Conservation (phyloP, 805 yeast genomes). For the Starmerella floris region DNA sequence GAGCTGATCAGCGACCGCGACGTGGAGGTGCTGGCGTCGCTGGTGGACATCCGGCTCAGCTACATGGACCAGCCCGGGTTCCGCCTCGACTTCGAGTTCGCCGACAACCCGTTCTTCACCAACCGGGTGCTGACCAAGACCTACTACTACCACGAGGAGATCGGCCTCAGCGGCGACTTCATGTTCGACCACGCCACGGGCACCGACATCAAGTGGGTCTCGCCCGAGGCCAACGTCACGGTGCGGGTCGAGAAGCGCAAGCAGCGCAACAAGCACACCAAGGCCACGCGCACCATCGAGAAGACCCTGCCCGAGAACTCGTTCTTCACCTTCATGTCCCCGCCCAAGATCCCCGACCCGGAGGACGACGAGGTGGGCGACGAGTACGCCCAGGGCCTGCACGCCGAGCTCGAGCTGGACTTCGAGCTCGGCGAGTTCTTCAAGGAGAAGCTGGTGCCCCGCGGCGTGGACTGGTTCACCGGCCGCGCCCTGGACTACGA, state of each 20-base stretch:
- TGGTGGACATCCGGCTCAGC: slow-evolving; percentile 61
- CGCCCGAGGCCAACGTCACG: slow-evolving; percentile 71
- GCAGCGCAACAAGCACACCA: slow-evolving; percentile 91
- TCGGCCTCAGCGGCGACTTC: slow-evolving; percentile 90
- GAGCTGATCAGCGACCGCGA: slow-evolving; percentile 85
- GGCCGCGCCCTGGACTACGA: slow-evolving; percentile 85
- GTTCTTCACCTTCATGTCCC: slow-evolving; percentile 89
- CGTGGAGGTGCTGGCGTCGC: slow-evolving; percentile 58
- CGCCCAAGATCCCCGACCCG: slow-evolving; percentile 66
- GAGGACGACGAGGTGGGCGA: slow-evolving; percentile 41
- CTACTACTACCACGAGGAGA: slow-evolving; percentile 84
- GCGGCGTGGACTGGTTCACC: slow-evolving; percentile 97
- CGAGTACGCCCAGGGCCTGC: slow-evolving; percentile 60
- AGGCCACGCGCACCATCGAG: slow-evolving; percentile 91
- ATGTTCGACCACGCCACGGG: slow-evolving; percentile 97
- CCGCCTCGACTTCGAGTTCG: slow-evolving; percentile 69
- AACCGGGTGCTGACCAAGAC: slow-evolving; percentile 66
- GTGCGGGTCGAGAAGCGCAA: slow-evolving; percentile 82
- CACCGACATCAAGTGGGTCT: slow-evolving; percentile 66
- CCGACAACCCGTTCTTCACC: slow-evolving; percentile 59
- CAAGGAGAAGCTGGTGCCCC: slow-evolving; percentile 88
- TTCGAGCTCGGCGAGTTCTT: slow-evolving; percentile 93
- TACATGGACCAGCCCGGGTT: slow-evolving; percentile 78
- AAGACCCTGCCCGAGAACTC: slow-evolving; percentile 89
- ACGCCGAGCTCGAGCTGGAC: slow-evolving; percentile 75